Conservation (phyloP, 345 rosid species). For the Punica granatum region DNA sequence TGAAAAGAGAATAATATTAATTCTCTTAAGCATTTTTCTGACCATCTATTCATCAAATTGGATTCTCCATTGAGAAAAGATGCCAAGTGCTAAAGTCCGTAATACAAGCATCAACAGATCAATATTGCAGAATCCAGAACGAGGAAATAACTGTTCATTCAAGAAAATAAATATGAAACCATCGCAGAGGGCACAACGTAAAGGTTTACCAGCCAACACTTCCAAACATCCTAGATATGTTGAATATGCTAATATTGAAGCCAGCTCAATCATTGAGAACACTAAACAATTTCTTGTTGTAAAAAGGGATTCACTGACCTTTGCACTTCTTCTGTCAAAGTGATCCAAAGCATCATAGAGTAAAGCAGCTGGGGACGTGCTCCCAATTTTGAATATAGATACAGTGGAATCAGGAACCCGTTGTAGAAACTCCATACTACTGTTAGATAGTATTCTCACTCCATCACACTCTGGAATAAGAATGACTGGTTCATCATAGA, state of each 20-base stretch:
- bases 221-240: neutral
- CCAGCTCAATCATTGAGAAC: neutral
- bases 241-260: neutral
- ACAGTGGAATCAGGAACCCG: constrained; percentile 95
- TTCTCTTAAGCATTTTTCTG: too few species aligned
- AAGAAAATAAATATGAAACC: neutral
- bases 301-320: constrained; percentile 28
- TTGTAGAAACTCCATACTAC: constrained; percentile 86
- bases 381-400: constrained; percentile 89
- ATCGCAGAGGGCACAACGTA: neutral
- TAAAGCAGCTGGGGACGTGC: constrained; percentile 91
- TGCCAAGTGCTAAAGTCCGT: neutral
- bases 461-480: constrained; percentile 97
- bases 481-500: constrained; percentile 79
- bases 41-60: neutral
- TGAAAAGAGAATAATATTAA: too few species aligned
- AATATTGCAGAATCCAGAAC: neutral
- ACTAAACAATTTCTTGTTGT: neutral
- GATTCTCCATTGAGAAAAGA: neutral
- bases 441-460: constrained; percentile 84
- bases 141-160: neutral
- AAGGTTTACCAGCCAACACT: neutral
- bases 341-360: constrained; percentile 94
- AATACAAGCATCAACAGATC: neutral
- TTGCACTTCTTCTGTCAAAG: constrained; percentile 91